Evolutionary conservation across 139 green algal genomes (phyloP).

Genomic region (Closterium sp.): DNA sequence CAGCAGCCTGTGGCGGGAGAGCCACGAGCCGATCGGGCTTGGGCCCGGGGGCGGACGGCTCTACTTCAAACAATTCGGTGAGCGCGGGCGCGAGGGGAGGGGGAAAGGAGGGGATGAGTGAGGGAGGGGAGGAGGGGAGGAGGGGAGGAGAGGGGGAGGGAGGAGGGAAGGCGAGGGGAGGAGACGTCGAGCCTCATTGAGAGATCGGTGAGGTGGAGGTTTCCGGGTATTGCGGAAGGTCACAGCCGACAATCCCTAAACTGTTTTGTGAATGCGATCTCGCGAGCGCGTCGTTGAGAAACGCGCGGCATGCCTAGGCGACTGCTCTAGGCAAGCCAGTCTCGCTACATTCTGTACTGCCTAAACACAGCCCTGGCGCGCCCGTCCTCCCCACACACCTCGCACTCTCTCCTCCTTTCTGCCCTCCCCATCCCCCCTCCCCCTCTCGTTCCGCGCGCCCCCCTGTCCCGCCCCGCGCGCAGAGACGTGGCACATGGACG

Average conservation of each 20-base stretch:
- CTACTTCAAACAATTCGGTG: constrained; percentile 30
- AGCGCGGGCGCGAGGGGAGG: not conserved
- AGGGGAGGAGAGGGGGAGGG: too few relatives aligned
- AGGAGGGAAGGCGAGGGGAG: too few relatives aligned
- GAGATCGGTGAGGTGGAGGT: too few relatives aligned
- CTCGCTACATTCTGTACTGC: too few relatives aligned
- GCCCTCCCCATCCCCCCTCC: not conserved
- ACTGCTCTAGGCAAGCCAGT: too few relatives aligned
- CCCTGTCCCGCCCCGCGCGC: not conserved
- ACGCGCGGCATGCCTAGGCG: not conserved
- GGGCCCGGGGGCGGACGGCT: constrained; percentile 9
- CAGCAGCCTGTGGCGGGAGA: not conserved
- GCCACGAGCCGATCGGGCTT: constrained; percentile 25
- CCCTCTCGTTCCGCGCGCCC: not conserved
- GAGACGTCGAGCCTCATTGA: too few relatives aligned
- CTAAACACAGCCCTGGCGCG: not conserved
- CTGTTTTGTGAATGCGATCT: not conserved
- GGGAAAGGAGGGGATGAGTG: not conserved
- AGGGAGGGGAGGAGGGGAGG: not conserved
- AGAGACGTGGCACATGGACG: constrained; percentile 41
- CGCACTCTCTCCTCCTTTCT: not conserved
- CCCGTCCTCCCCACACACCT: not conserved
- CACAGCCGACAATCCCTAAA: too few relatives aligned
- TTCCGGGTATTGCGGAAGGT: too few relatives aligned
- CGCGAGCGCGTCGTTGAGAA: not conserved